Evolutionary conservation across 225 moss, liverwort and hornwort species (phyloP).

Genomic region (Sphagnum contortum): DNA sequence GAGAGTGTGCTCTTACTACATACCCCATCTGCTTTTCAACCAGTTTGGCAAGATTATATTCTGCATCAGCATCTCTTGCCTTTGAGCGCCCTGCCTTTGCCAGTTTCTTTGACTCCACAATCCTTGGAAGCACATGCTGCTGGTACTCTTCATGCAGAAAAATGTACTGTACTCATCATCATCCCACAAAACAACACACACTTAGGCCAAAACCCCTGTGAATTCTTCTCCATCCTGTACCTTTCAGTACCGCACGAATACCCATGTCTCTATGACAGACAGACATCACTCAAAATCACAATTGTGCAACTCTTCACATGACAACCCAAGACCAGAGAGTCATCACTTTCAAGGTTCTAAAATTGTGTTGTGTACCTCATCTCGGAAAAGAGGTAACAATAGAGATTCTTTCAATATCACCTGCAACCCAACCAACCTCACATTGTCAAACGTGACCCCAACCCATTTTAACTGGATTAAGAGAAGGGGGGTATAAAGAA

Average conservation of each 20-base stretch:
- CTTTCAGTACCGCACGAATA: neutral
- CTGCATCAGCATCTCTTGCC: constrained; percentile 85
- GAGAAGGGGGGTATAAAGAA: too few relatives aligned
- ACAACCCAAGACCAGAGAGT: too few relatives aligned
- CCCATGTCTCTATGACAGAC: too few relatives aligned
- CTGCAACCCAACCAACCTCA: constrained; percentile 17
- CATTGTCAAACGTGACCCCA: neutral
- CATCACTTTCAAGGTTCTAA: too few relatives aligned
- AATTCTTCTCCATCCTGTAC: neutral
- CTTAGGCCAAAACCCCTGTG: neutral
- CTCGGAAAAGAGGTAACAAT: constrained; percentile 75
- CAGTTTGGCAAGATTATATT: constrained; percentile 95
- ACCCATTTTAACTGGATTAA: too few relatives aligned
- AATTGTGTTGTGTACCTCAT: constrained; percentile 46
- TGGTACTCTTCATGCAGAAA: constrained; percentile 92
- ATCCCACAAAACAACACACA: neutral
- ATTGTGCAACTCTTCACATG: too few relatives aligned
- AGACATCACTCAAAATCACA: too few relatives aligned
- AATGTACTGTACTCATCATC: constrained; percentile 44
- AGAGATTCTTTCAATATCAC: constrained; percentile 79
- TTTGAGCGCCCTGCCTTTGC: constrained; percentile 87
- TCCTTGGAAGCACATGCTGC: constrained; percentile 84
- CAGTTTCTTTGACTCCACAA: constrained; percentile 88
- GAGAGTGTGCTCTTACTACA: constrained; percentile 3
- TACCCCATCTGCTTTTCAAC: constrained; percentile 90